Conservation (phyloP, 192 early-diverging fungal species). For the Podila horticola region DNA sequence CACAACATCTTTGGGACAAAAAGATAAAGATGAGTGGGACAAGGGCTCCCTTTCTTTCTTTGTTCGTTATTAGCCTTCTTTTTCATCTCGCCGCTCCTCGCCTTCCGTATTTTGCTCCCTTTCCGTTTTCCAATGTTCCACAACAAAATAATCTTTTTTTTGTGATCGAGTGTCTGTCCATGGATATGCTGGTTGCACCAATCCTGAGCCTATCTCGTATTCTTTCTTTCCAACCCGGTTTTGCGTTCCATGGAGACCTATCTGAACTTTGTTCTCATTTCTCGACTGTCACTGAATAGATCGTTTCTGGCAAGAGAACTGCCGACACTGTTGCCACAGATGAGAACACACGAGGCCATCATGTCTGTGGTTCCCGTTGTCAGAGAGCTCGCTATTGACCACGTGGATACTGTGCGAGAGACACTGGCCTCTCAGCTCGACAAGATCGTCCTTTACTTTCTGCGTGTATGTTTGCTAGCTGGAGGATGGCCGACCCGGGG, state of each 20-base stretch:
- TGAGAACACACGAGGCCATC: conserved; percentile 28
- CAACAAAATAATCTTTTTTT: no score
- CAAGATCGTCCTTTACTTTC: conserved; percentile 43
- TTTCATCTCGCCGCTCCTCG: not conserved
- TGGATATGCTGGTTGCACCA: no score
- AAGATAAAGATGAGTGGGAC: not conserved
- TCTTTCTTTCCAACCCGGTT: no score
- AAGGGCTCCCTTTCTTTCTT: not conserved
- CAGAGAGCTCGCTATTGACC: conserved; percentile 31
- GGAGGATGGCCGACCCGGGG: no score
- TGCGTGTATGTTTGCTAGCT: conserved; percentile 11
- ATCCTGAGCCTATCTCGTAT: no score
- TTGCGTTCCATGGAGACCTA: no score
- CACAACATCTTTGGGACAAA: no score
- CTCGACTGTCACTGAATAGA: no score
- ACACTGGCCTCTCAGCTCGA: conserved; percentile 38
- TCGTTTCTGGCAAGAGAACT: conserved; percentile 29
- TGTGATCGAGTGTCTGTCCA: no score
- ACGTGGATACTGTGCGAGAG: conserved; percentile 33
- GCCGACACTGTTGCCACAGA: conserved; percentile 17
- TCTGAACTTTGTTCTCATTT: no score
- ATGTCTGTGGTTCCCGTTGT: conserved; percentile 28
- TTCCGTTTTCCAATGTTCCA: not conserved
- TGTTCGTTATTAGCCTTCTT: conserved; percentile 10
- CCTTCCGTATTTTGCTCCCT: not conserved